These are phyloP conservation scores for Talaromyces borbonicus DNA, from an alignment of 495 filamentous ascomycete genomes.

Conservation along the genomic window DNA sequence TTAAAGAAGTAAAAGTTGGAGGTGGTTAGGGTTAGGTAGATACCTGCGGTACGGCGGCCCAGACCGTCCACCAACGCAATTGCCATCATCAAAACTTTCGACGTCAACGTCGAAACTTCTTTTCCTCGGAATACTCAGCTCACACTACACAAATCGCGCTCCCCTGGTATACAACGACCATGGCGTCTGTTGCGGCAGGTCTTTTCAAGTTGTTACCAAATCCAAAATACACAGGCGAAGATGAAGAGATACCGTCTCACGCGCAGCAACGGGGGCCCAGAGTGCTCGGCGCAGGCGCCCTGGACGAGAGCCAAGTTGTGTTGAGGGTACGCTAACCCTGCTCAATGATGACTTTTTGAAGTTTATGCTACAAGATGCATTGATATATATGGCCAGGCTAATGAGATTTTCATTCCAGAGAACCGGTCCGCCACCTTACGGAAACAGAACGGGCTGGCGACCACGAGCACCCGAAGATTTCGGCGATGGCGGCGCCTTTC, in stretches of 20 bases:
- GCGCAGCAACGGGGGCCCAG: constrained; percentile 67
- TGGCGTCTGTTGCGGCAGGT: constrained; percentile 64
- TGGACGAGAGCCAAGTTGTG: constrained; percentile 81
- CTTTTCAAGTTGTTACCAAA: constrained; percentile 79
- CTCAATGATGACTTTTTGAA: no score
- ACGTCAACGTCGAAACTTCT: not conserved
- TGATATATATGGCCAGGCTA: no score
- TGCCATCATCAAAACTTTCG: constrained; percentile 7
- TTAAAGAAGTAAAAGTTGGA: no score
- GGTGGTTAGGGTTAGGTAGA: no score
- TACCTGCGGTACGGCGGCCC: constrained; percentile 13
- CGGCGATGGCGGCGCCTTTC: constrained; percentile 93
- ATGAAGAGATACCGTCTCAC: constrained; percentile 67
- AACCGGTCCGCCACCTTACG: constrained; percentile 78
- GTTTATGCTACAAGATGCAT: no score
- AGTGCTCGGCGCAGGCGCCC: constrained; percentile 64
- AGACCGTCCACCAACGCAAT: constrained; percentile 14
- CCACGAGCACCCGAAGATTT: constrained; percentile 81
- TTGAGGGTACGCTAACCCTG: constrained; percentile 48
- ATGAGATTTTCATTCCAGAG: constrained; percentile 41
- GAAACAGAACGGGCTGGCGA: constrained; percentile 77
- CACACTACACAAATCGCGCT: not conserved
- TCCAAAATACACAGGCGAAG: constrained; percentile 77
- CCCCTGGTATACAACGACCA: constrained; percentile 18
- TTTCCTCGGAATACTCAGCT: not conserved